A percentile compares a stretch with the other conserved stretches of the same genome.
Evolutionary conservation across 352 stramenopile species (phyloP).

Genomic region (Phytophthora sp.): DNA sequence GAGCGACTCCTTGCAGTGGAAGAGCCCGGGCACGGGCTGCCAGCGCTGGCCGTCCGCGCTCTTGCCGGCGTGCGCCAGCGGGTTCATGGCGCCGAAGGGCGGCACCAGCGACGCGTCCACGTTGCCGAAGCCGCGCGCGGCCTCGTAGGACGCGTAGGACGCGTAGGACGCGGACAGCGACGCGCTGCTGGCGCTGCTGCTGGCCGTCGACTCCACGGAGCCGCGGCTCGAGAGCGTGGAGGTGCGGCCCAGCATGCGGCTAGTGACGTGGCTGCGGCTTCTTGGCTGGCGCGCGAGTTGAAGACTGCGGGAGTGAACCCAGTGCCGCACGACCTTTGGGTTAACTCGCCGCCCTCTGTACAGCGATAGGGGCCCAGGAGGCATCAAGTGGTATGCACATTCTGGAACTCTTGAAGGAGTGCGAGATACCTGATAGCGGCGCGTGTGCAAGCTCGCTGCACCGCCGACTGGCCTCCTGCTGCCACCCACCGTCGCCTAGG

Average conservation of each 20-base stretch:
- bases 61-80: slow-evolving; percentile 46
- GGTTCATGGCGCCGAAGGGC: slow-evolving; percentile 72
- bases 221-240: slow-evolving; percentile 17
- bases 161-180: slow-evolving; percentile 22
- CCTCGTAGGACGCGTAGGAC: slow-evolving; percentile 34
- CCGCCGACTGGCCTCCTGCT: no score
- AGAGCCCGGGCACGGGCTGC: slow-evolving; percentile 75
- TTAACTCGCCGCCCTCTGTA: slow-evolving; percentile 2
- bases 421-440: neutral
- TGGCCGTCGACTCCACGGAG: slow-evolving; percentile 2
- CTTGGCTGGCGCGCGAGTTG: slow-evolving; percentile 1
- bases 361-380: neutral
- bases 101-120: slow-evolving; percentile 49
- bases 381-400: neutral
- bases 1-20: slow-evolving; percentile 86
- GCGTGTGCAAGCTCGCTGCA: no score
- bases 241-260: slow-evolving; percentile 6
- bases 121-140: slow-evolving; percentile 28
- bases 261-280: slow-evolving; percentile 3
- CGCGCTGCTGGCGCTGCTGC: slow-evolving; percentile 14
- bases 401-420: neutral
- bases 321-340: slow-evolving; percentile 15
- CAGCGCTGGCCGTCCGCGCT: slow-evolving; percentile 48
- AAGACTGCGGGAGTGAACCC: slow-evolving; percentile 23
- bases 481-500: no score